Evolutionary conservation across 2,329 filamentous ascomycete species (phyloP).

Genomic region (Xylaria sp.): DNA sequence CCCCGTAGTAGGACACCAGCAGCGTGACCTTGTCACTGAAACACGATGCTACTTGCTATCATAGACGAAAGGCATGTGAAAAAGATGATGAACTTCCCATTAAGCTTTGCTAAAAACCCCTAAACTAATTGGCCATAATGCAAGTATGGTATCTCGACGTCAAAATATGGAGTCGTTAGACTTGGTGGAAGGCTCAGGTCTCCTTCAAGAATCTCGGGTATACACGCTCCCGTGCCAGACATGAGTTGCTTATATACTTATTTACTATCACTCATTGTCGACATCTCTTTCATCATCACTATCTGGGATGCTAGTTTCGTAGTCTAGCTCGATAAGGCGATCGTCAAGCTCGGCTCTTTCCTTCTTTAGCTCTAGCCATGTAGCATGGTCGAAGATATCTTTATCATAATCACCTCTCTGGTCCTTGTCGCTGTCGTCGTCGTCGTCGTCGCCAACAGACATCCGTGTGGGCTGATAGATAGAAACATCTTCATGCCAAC

Average conservation of each 20-base stretch:
- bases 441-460: not conserved
- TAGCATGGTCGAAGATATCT: conserved; percentile 32
- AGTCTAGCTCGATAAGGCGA: conserved; percentile 39
- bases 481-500: not conserved
- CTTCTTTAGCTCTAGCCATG: conserved; percentile 35
- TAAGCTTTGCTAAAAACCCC: not conserved
- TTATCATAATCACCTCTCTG: conserved; percentile 36
- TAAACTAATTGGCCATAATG: not conserved
- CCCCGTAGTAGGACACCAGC: no score
- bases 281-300: conserved; percentile 37
- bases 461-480: not conserved
- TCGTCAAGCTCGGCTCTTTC: conserved; percentile 42
- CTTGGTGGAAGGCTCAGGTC: not conserved
- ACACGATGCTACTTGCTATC: no score
- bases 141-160: conserved; percentile 1
- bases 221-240: not conserved
- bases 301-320: conserved; percentile 36
- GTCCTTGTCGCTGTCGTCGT: not conserved
- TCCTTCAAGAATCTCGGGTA: not conserved
- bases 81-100: not conserved
- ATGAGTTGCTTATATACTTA: not conserved
- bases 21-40: no score
- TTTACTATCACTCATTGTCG: not conserved
- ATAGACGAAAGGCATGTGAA: no score
- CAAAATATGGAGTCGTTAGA: not conserved